Base-by-base conservation (phyloP, 768 basidiomycete species). In the Dentipellis sp. region DNA sequence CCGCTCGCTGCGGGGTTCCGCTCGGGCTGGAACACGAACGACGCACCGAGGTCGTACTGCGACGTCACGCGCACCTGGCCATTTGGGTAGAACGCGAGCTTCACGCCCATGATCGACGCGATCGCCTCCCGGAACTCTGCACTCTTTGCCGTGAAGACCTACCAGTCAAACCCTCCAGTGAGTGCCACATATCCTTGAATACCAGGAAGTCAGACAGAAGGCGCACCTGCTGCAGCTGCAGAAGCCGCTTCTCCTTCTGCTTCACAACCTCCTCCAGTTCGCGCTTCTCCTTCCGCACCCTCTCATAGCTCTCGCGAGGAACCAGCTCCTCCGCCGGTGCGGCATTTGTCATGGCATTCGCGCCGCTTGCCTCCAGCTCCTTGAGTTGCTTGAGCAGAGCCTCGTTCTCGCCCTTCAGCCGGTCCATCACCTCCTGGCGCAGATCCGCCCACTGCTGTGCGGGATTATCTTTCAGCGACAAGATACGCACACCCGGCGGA, bases 91-190 rank as follows among this genome's bases (percentile, higher is more conserved):
- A 97, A 97, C 1, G 87, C 85, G 51, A 97, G 80, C 64, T 95
- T 92, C 66, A 93, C 84, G 6, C 94, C 95, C 0, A 97, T 79
- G 50, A 98, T 86, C 0, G 88, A 84, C 4, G 87, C 84, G 57
- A 97, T 88, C 6, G 93, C 86, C 66, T 94, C 91, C 40, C 90
- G 82, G 74, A 98, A 95, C 65, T 97, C 94, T 57, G 86, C 81
- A 8, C 86, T 84, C 68, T 97, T 97, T 35, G 83, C 81, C 0
- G 78, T 72, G 70, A 91, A 97, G 4, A 94, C 82, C 88, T 93
- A 65, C 1, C n/a, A n/a, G 38, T 0, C 46, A 22, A 6, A 3
- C 6, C 6, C n/a, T n/a, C n/a, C n/a, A n/a, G n/a, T n/a, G n/a
- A n/a, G n/a, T n/a, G n/a, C n/a, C n/a, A n/a, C n/a, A n/a, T n/a